phyloP scores from a whole-genome alignment of 23 red algal species.

The Gracilariopsis chorda region DNA sequence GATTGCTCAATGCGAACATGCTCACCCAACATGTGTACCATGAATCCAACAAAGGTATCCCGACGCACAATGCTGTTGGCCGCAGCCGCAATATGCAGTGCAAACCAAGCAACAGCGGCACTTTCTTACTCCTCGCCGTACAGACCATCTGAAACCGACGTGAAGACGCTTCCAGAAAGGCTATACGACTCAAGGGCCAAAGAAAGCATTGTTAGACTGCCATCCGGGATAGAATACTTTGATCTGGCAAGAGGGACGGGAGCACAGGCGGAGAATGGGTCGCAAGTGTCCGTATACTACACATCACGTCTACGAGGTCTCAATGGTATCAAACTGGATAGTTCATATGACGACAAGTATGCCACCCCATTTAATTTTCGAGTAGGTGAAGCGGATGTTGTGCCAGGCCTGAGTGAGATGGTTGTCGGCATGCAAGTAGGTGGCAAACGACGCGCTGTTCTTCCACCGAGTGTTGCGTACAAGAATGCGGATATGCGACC shows the following conservation, averaged over 20 bases:
- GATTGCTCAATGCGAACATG: too few species aligned
- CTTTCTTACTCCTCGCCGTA: constrained; percentile 59
- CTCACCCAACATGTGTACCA: background rate
- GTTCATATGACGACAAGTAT: constrained; percentile 31
- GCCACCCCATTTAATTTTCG: constrained; percentile 20
- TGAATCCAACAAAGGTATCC: background rate
- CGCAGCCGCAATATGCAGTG: background rate
- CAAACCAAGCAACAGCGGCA: background rate
- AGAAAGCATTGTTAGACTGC: constrained; percentile 8
- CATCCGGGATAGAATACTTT: constrained; percentile 74
- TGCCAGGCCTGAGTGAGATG: constrained; percentile 64
- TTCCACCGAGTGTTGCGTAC: constrained; percentile 55
- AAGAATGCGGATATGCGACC: constrained; percentile 33
- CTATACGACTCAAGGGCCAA: constrained; percentile 27
- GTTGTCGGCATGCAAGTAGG: constrained; percentile 63
- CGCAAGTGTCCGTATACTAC: constrained; percentile 45
- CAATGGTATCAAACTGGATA: constrained; percentile 73
- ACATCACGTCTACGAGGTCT: constrained; percentile 59
- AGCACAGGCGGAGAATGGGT: background rate
- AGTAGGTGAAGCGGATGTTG: constrained; percentile 40
- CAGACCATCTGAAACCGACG: constrained; percentile 3
- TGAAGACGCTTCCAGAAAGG: constrained; percentile 26
- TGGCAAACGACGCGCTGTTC: constrained; percentile 67
- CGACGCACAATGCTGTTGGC: background rate
- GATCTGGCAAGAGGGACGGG: constrained; percentile 59